Evolutionary conservation across 305 asterid genomes (phyloP), one percentile per base, ranked within the genome.

Genomic region (Plantago lanceolata): DNA sequence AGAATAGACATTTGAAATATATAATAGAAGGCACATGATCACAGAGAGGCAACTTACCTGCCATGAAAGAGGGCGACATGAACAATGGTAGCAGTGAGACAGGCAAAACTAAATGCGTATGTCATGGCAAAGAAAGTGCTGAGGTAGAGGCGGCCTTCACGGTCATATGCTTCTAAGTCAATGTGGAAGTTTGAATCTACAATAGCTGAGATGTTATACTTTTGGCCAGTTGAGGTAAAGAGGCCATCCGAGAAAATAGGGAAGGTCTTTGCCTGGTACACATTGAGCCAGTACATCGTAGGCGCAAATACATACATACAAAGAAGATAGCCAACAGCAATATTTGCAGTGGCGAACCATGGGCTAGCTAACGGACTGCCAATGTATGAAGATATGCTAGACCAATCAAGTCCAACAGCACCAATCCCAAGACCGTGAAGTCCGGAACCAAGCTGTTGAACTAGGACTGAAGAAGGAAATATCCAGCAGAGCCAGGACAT

Each of bases 331-430:
- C 97, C 98, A 67, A 71, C 86, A 49, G 98, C 95, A 49, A 92
- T 78, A 53, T 92, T 92, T 58, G 83, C 98, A 68, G 98, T 85
- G 20, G 97, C 96, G 55, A 92, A 92, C 98, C 98, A 92, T 11
- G 98, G 98, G 81, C 98, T 92, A 55, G 96, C 97, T 63, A 92
- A 73, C 14, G 98, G 98, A 81, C 98, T 92, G 8, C 96, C 96
- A 14, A 89, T 85, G 77, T 89, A 92, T 8, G 98, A 82, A 18
- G 96, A 85, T 76, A 92, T 85, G 74, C 88, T 89, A 19, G 97
- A 85, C 98, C 98, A 92, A 57, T 92, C 97, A 4, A 92, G 81
- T 21, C 97, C 98, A 48, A 92, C 49, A 8, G 98, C 82, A 59
- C 98, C 97, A 54, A 89, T 51, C 33, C 98, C 98, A 13, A 92